Percentiles rank a stretch among this genome's conserved stretches.
Evolutionary conservation across 2,329 filamentous ascomycete genomes (phyloP).

Genomic region (Arthrobotrys conoides): DNA sequence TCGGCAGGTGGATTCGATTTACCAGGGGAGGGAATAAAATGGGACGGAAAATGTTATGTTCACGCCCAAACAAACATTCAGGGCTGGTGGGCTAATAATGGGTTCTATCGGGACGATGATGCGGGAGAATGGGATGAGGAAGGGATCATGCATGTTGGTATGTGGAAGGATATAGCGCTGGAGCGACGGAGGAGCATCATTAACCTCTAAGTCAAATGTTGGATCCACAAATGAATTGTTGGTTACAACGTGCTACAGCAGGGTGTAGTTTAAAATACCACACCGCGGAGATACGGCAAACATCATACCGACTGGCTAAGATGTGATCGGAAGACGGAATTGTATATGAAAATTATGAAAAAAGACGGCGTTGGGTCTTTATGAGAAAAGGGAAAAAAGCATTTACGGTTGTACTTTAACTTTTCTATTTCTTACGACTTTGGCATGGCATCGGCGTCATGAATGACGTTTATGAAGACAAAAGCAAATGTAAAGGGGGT

Average conservation of each 20-base stretch:
- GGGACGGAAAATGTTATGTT: constrained; percentile 67
- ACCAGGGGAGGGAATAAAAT: constrained; percentile 66
- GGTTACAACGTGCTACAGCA: not conserved
- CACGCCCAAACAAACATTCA: constrained; percentile 82
- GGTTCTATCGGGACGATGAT: constrained; percentile 79
- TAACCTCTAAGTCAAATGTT: constrained; percentile 25
- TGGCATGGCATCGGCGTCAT: constrained; percentile 25
- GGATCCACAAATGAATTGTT: constrained; percentile 8
- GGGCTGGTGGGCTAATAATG: constrained; percentile 77
- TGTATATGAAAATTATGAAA: constrained; percentile 16
- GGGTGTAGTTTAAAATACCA: not conserved
- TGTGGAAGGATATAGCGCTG: constrained; percentile 73
- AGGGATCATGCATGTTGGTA: constrained; percentile 85
- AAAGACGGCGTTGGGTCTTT: constrained; percentile 18
- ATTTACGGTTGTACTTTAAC: constrained; percentile 21
- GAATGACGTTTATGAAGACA: constrained; percentile 28
- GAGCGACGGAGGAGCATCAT: constrained; percentile 54
- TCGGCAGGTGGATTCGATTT: constrained; percentile 68
- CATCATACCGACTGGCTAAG: constrained; percentile 4
- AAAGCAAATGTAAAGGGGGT: constrained; percentile 19
- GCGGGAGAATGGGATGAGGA: constrained; percentile 87
- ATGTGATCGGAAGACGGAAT: constrained; percentile 16
- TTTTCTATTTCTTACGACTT: constrained; percentile 14
- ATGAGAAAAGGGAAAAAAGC: constrained; percentile 1
- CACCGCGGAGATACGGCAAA: constrained; percentile 18